Base-by-base conservation (phyloP, 495 filamentous ascomycete species). In the Penicillium arizonense region DNA sequence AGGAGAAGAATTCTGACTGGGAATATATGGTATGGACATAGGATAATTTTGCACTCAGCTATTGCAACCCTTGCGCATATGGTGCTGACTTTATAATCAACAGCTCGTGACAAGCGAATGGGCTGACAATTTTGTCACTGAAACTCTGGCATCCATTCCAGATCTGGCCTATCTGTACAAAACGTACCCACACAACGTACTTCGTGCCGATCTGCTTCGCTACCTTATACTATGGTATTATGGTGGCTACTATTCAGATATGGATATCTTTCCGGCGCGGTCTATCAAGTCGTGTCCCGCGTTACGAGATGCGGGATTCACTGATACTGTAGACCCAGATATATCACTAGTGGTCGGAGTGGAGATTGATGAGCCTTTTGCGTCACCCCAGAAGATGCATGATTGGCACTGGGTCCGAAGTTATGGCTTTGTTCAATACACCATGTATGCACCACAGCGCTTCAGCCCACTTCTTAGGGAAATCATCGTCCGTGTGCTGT, bases 211-310 rank as follows among this genome's bases (percentile, higher is more conserved):
- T 35, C 63, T 80, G 1, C 62, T 80, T 13, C 66, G 76, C 30
- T 82, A 82, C 53, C 59, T 79, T 7, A 47, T 80, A 0, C 52
- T 82, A 13, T 72, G 69, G 63, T 71, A 71, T 44, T 68, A 74
- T 30, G 79, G 79, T 7, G 79, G 79, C 33, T 77, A 75, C 49
- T 81, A 80, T 56, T 72, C 69, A 3, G 79, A 82, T 50, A 68
- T 74, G 23, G 78, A 80, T 54, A 62, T 74, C 39, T 65, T 57
- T 38, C 71, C 71, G 0, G 61, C 58, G 0, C 58, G 48, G 9
- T 39, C 64, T 0, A 73, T 73, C 56, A 70, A 64, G 13, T 21
- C 42, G n/a, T 75, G 71, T 38, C 65, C 66, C 18, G 56, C 65
- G 5, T 38, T 73, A 3, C 41, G 71, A 30, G 13, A 62, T 1